Evolutionary conservation across 306 rosid species (phyloP).

Genomic region (Potentilla sterilis): DNA sequence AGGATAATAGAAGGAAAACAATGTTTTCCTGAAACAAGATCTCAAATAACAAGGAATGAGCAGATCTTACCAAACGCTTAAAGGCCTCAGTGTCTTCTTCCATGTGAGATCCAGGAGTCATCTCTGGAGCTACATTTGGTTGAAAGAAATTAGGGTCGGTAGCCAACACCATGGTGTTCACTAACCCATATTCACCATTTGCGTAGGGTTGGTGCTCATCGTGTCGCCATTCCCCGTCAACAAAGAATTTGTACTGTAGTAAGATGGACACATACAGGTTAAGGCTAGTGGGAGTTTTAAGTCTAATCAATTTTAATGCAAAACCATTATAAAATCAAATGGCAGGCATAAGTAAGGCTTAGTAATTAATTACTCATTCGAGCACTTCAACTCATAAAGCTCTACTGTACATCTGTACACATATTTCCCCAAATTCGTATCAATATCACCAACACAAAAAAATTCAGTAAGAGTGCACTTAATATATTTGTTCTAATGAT

Average conservation of each 20-base stretch:
- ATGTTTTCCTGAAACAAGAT: conserved; percentile 12
- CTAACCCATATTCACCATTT: conserved; percentile 76
- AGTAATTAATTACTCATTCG: neutral
- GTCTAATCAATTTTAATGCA: neutral
- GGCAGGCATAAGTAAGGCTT: conserved; percentile 1
- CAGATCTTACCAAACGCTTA: conserved; percentile 60
- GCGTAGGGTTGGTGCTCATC: conserved; percentile 74
- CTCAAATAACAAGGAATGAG: conserved; percentile 19
- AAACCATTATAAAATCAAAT: conserved; percentile 8
- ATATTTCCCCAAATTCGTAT: neutral
- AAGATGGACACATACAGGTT: conserved; percentile 17
- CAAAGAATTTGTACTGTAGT: conserved; percentile 95
- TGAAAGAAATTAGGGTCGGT: conserved; percentile 64
- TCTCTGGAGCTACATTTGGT: conserved; percentile 45
- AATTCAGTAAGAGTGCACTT: neutral
- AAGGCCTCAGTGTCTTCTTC: conserved; percentile 88
- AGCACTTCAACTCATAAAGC: neutral
- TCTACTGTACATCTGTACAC: neutral
- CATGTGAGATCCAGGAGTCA: conserved; percentile 72
- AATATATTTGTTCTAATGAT: neutral
- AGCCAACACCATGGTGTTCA: conserved; percentile 72
- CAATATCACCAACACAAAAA: neutral
- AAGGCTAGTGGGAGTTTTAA: conserved; percentile 19
- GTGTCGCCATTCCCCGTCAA: conserved; percentile 96
- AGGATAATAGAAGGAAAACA: conserved; percentile 4